phyloP scores from a whole-genome alignment of 305 asterid species.

The Stenogyne calaminthoides region DNA sequence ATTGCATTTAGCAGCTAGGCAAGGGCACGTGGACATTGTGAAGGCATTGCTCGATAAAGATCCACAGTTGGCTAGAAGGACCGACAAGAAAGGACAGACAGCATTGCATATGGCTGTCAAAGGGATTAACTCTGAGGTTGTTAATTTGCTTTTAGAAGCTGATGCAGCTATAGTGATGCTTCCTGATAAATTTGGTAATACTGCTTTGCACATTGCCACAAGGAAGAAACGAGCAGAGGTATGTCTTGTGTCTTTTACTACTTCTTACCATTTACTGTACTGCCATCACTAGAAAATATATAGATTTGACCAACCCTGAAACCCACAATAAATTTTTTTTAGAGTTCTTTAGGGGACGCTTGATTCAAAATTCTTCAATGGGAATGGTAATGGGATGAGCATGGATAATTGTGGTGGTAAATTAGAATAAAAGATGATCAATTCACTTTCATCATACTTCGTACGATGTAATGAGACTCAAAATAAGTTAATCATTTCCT shows the following conservation, averaged over 20 bases:
- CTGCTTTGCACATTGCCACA: slow-evolving; percentile 65
- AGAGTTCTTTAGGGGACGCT: too few relatives aligned
- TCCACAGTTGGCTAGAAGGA: slow-evolving; percentile 58
- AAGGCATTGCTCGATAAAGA: slow-evolving; percentile 55
- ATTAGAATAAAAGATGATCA: too few relatives aligned
- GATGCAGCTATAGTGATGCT: slow-evolving; percentile 69
- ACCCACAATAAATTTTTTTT: neutral
- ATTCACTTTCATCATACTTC: too few relatives aligned
- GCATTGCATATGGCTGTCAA: slow-evolving; percentile 74
- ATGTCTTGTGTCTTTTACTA: slow-evolving; percentile 2
- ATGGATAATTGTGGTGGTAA: too few relatives aligned
- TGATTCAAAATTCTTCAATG: too few relatives aligned
- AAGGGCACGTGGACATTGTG: slow-evolving; percentile 56
- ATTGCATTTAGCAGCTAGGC: slow-evolving; percentile 65
- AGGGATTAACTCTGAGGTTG: slow-evolving; percentile 60
- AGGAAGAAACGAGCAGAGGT: slow-evolving; percentile 63
- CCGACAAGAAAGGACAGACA: slow-evolving; percentile 66
- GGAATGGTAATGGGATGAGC: too few relatives aligned
- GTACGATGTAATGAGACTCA: too few relatives aligned
- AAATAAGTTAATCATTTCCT: too few relatives aligned
- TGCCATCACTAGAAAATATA: neutral
- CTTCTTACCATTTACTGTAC: neutral
- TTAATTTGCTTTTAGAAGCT: slow-evolving; percentile 52
- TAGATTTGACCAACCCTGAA: neutral
- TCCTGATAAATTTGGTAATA: slow-evolving; percentile 62